phyloP scores from a whole-genome alignment of 2,329 filamentous ascomycete genomes.

The Venturia carpophila region DNA sequence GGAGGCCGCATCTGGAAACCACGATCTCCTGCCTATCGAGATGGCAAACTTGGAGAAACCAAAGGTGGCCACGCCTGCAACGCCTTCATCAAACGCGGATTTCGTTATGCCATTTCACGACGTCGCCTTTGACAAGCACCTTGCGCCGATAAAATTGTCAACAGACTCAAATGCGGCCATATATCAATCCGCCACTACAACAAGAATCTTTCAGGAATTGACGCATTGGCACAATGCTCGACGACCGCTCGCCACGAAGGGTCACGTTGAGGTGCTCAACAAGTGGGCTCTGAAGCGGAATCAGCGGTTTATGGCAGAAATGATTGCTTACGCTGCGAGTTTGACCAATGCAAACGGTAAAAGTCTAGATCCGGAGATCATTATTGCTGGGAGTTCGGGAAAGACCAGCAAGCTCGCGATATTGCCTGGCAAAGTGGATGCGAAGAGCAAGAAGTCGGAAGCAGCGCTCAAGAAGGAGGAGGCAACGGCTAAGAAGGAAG shows the following conservation, averaged over 20 bases:
- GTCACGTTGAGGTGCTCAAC: slow-evolving; percentile 24
- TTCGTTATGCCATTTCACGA: slow-evolving; percentile 42
- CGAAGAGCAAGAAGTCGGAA: slow-evolving; percentile 14
- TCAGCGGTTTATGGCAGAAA: slow-evolving; percentile 60
- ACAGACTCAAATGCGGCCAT: slow-evolving; percentile 28
- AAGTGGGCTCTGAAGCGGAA: slow-evolving; percentile 33
- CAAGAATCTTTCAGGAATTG: slow-evolving; percentile 41
- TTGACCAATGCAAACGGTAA: slow-evolving; percentile 58
- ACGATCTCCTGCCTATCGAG: background rate
- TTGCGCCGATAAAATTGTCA: slow-evolving; percentile 37
- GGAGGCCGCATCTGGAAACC: background rate
- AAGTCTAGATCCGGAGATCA: slow-evolving; percentile 54
- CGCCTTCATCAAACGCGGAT: background rate
- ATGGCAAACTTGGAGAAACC: background rate
- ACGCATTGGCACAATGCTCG: slow-evolving; percentile 58
- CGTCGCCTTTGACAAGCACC: slow-evolving; percentile 40
- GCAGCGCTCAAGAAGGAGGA: slow-evolving; percentile 8
- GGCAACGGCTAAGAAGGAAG: slow-evolving; percentile 3
- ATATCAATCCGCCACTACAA: slow-evolving; percentile 27
- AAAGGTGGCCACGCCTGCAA: background rate
- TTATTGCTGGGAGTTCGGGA: slow-evolving; percentile 42
- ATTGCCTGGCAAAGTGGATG: slow-evolving; percentile 10
- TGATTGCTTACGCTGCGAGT: slow-evolving; percentile 60
- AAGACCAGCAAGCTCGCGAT: slow-evolving; percentile 20
- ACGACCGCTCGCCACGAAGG: slow-evolving; percentile 40